Evolutionary conservation across 495 filamentous ascomycete genomes (phyloP).

Genomic region (Aspergillus olivimuriae): DNA sequence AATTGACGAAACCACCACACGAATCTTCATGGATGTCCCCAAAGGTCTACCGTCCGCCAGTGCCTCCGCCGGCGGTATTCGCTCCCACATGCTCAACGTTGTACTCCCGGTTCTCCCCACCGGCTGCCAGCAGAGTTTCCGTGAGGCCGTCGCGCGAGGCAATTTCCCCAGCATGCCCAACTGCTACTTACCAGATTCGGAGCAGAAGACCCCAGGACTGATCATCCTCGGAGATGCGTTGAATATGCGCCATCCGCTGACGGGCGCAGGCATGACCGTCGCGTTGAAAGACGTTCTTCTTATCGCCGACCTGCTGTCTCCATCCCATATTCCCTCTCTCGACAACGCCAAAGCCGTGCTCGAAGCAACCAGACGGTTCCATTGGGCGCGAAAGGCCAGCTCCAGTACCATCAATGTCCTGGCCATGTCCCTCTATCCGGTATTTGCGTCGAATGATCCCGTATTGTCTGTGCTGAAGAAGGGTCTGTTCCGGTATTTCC

Average conservation of each 20-base stretch:
- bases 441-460: conserved; percentile 69
- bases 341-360: conserved; percentile 49
- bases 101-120: conserved; percentile 64
- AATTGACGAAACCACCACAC: conserved; percentile 79
- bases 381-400: conserved; percentile 68
- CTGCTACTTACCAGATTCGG: conserved; percentile 65
- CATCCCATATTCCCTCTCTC: conserved; percentile 51
- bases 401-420: conserved; percentile 80
- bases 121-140: conserved; percentile 59
- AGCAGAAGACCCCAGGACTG: conserved; percentile 56
- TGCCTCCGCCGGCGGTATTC: conserved; percentile 57
- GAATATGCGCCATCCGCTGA: conserved; percentile 84
- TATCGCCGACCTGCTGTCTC: conserved; percentile 53
- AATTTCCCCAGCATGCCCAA: conserved; percentile 73
- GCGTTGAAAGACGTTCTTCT: conserved; percentile 72
- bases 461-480: conserved; percentile 59
- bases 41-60: conserved; percentile 55
- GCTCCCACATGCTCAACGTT: conserved; percentile 62
- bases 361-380: conserved; percentile 60
- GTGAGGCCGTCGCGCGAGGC: conserved; percentile 57
- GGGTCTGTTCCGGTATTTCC: conserved; percentile 80
- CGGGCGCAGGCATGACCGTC: conserved; percentile 81
- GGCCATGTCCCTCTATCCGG: conserved; percentile 71
- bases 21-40: conserved; percentile 76
- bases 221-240: conserved; percentile 75